Conservation (phyloP, 2,329 filamentous ascomycete species). For the Colletotrichum theobromicola region DNA sequence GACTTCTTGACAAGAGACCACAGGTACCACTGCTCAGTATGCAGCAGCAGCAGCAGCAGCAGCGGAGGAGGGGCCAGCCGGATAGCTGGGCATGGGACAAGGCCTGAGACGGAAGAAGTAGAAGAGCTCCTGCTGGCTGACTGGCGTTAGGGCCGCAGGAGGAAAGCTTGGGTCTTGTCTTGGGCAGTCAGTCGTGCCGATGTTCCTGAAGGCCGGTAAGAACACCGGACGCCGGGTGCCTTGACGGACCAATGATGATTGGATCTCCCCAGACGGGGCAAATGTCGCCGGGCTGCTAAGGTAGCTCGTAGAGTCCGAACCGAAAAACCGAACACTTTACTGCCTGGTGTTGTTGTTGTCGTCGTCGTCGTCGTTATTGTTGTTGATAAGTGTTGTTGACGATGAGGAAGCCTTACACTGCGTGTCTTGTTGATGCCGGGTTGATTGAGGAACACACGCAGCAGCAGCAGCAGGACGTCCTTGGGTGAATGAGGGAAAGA, state of each 20-base stretch:
- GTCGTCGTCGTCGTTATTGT: background rate
- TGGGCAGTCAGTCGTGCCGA: background rate
- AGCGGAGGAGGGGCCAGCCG: constrained; percentile 11
- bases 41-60: background rate
- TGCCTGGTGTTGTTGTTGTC: background rate
- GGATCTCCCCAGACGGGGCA: background rate
- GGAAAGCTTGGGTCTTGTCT: constrained; percentile 7
- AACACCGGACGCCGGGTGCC: background rate
- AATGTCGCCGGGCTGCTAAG: background rate
- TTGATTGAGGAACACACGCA: background rate
- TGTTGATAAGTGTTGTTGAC: background rate
- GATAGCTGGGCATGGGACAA: constrained; percentile 21
- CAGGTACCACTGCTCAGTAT: background rate
- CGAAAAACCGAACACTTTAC: background rate
- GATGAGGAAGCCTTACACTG: background rate
- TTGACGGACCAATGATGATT: background rate
- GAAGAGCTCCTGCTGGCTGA: background rate
- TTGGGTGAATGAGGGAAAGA: background rate
- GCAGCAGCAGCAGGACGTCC: too few species aligned
- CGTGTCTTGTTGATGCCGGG: background rate
- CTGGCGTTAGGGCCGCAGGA: background rate
- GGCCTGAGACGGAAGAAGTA: background rate
- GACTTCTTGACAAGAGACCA: constrained; percentile 10
- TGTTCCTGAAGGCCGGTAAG: background rate
- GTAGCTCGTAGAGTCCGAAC: background rate